Evolutionary conservation across 2,329 filamentous ascomycete species (phyloP).

Genomic region (Helotiales sp.): DNA sequence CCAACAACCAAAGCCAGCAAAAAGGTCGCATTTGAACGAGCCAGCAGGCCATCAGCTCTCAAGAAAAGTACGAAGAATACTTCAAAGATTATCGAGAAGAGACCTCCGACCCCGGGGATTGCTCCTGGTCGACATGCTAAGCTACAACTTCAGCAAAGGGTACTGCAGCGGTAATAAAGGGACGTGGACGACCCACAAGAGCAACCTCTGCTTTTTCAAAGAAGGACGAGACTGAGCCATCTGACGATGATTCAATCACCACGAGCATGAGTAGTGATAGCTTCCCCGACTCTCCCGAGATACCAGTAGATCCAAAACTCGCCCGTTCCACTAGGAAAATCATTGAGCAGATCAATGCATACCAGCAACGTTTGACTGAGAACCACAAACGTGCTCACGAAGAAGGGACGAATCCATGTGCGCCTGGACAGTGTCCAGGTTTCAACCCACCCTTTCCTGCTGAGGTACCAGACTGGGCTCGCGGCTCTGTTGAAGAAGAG

Average conservation of each 20-base stretch:
- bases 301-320: background rate
- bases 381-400: background rate
- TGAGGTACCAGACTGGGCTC: too few species aligned
- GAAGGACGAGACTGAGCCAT: background rate
- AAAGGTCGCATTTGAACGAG: background rate
- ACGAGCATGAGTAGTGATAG: too few species aligned
- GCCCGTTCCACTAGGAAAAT: background rate
- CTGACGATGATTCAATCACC: background rate
- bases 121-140: background rate
- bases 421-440: background rate
- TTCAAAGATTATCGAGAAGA: background rate
- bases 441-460: background rate
- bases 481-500: too few species aligned
- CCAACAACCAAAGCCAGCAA: background rate
- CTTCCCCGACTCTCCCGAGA: too few species aligned
- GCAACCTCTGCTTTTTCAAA: background rate
- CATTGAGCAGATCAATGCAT: background rate
- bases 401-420: background rate
- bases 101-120: background rate
- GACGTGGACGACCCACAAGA: background rate
- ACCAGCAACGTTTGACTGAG: background rate
- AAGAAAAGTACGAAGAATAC: background rate
- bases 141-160: background rate
- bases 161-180: background rate
- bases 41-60: background rate